A percentile compares a stretch with the other conserved stretches of the same genome.
Evolutionary conservation across 148 eudicot genomes (phyloP).

Genomic region (Dianthus caryophyllus): DNA sequence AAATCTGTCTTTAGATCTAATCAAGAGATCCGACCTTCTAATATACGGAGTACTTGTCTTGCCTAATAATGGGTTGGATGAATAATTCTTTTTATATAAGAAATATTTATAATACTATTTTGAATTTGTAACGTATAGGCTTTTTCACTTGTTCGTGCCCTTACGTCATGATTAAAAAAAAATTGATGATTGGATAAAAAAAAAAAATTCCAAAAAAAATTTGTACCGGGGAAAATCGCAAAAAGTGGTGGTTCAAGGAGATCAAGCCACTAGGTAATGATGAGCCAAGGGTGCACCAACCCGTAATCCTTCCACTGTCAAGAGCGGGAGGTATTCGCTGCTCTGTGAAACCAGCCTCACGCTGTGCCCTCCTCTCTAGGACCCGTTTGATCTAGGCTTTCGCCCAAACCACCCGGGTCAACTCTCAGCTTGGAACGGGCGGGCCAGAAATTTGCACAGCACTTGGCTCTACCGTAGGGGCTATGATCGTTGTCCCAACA

Average conservation of each 20-base stretch:
- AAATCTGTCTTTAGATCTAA: no score
- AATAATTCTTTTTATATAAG: no score
- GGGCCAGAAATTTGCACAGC: neutral
- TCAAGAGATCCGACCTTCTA: no score
- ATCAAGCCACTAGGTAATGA: neutral
- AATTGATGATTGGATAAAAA: no score
- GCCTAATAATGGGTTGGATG: no score
- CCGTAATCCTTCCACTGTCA: constrained; percentile 13
- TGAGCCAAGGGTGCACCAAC: neutral
- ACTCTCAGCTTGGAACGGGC: constrained; percentile 8
- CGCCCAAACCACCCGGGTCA: neutral
- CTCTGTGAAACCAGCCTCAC: constrained; percentile 23
- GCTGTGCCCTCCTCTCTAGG: constrained; percentile 9
- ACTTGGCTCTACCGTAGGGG: neutral
- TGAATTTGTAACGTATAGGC: no score
- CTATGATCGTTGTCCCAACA: neutral
- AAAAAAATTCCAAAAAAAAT: no score
- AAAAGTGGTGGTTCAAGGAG: constrained; percentile 2
- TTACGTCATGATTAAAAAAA: no score
- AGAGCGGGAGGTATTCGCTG: constrained; percentile 15
- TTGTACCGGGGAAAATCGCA: no score
- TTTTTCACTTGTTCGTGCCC: no score
- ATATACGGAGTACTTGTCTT: no score
- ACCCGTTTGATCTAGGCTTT: neutral
- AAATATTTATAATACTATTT: no score